Base-by-base conservation (phyloP, 768 basidiomycete species). In the Tricholoma bakamatsutake region DNA sequence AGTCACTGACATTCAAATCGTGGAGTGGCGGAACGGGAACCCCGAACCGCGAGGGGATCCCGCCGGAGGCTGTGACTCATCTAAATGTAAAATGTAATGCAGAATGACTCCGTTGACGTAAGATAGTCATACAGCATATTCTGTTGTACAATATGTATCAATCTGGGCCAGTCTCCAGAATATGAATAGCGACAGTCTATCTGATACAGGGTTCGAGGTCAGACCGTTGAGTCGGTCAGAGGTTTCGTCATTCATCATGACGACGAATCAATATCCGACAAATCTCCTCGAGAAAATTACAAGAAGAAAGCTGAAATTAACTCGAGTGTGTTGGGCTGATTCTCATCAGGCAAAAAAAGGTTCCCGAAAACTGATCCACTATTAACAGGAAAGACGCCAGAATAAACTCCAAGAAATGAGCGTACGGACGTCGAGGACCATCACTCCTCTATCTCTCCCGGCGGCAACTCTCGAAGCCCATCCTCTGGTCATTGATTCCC, bases 221-320 rank as follows among this genome's bases (percentile, higher is more conserved):
- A 57, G 40, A 42, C 40, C 40, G 3, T 76, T 58, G 60, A 69
- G 24, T 49, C 56, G 10, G 51, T 66, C 72, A 18, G 80, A 80
- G 56, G 59, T 71, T 5, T 59, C 73, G 8, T 69, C 73, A 30
- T 60, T 75, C 24, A 57, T 12, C 11, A 27, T 37, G 55, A 50
- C 15, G 59, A 60, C 4, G 63, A 57, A 7, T 52, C 66, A 17
- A 50, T 56, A 34, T 56, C 60, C 48, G 15, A 47, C 28, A 47
- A 47, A 47, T 17, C 52, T 66, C 40, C 59, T 62, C 4, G 71
- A 77, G 42, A 65, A 66, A 18, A 67, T 80, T 27, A 58, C 66
- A 27, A 42, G 71, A 50, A 73, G 80, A 46, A 82, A 77, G 60
- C 68, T 83, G 46, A 78, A 77, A 62, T 53, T 84, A 12, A 67